Conservation (phyloP, 1,284 basidiomycete species). For the Pseudozyma hubeiensis region DNA sequence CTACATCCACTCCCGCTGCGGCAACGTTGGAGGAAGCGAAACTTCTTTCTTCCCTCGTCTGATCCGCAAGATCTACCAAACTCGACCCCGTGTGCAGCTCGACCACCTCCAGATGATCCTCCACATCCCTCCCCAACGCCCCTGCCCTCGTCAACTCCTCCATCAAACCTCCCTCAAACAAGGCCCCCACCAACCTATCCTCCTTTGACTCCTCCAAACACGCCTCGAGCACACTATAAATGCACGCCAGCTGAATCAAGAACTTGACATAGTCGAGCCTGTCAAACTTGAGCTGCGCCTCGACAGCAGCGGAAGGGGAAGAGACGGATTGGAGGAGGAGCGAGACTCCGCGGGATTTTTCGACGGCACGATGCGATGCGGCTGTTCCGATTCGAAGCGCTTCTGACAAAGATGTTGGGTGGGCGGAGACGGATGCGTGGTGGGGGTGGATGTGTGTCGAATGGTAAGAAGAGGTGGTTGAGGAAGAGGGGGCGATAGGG, state of each 20-base stretch:
- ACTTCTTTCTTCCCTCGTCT: constrained; percentile 7
- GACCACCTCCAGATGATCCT: constrained; percentile 26
- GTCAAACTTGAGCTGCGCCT: constrained; percentile 20
- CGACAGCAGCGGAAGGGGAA: not conserved
- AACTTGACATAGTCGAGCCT: constrained; percentile 52
- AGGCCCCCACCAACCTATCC: not conserved
- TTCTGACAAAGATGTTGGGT: constrained; percentile 12
- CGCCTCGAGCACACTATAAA: constrained; percentile 43
- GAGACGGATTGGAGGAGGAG: constrained; percentile 34
- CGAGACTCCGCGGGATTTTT: constrained; percentile 43
- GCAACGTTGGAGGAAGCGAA: not conserved
- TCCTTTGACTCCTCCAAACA: not conserved
- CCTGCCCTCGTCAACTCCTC: constrained; percentile 16
- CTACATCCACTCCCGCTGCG: constrained; percentile 3
- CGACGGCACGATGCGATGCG: constrained; percentile 36
- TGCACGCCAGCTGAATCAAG: constrained; percentile 50
- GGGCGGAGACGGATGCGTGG: not conserved
- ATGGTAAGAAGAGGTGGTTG: not conserved
- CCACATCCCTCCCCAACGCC: constrained; percentile 22
- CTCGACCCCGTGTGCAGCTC: constrained; percentile 20
- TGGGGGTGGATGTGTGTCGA: not conserved
- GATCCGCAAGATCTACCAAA: constrained; percentile 25
- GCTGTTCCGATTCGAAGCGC: constrained; percentile 42
- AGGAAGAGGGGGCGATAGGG: constrained; percentile 1
- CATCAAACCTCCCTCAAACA: constrained; percentile 22